Percentiles rank a stretch among this genome's conserved stretches.
Conservation (phyloP, 148 eudicot genomes). For the Camellia granthamiana region DNA sequence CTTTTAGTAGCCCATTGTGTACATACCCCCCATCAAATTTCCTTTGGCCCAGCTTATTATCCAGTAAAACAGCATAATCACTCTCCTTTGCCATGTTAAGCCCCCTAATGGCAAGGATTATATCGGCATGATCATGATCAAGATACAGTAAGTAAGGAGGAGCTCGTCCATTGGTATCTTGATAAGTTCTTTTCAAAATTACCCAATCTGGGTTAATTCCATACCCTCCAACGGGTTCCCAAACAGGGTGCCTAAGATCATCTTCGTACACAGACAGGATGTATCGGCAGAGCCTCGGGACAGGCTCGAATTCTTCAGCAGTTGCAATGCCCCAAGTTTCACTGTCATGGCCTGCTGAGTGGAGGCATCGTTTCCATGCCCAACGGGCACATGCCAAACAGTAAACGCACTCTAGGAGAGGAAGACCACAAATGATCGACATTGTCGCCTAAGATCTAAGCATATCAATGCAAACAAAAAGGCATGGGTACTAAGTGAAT, state of each 20-base stretch:
- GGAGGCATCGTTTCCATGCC: slow-evolving; percentile 93
- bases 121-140: slow-evolving; percentile 75
- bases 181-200: slow-evolving; percentile 50
- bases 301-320: slow-evolving; percentile 88
- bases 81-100: slow-evolving; percentile 79
- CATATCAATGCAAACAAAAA: slow-evolving; percentile 21
- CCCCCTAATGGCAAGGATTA: slow-evolving; percentile 88
- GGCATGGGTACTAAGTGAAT: background rate
- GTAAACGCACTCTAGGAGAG: slow-evolving; percentile 86
- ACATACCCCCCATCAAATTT: slow-evolving; percentile 96
- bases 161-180: slow-evolving; percentile 57
- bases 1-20: slow-evolving; percentile 78
- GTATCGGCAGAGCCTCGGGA: slow-evolving; percentile 80
- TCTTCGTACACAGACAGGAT: slow-evolving; percentile 85
- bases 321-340: slow-evolving; percentile 81
- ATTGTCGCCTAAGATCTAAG: slow-evolving; percentile 36
- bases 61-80: slow-evolving; percentile 81
- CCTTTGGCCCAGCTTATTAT: slow-evolving; percentile 83
- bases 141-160: slow-evolving; percentile 80
- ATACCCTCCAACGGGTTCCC: slow-evolving; percentile 85
- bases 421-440: slow-evolving; percentile 78
- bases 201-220: slow-evolving; percentile 64
- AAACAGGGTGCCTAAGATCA: slow-evolving; percentile 64
- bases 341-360: slow-evolving; percentile 83
- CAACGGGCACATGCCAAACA: slow-evolving; percentile 86